Percentiles rank a stretch among this genome's conserved stretches.
phyloP scores from a whole-genome alignment of 176 grass and related monocot species.

The Carex parvula region DNA sequence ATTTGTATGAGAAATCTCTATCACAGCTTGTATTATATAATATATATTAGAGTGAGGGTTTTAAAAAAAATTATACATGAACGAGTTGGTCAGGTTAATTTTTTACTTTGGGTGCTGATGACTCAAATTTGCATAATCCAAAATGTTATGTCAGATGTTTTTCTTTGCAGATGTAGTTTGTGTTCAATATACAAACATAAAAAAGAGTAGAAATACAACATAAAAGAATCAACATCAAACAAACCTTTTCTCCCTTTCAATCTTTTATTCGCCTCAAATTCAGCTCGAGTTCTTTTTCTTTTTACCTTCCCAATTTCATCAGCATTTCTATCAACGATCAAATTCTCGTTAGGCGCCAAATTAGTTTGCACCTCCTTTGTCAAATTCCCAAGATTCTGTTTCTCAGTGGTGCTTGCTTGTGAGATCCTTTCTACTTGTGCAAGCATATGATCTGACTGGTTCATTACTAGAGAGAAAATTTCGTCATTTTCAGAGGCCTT shows the following conservation, averaged over 20 bases:
- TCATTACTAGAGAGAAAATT: constrained; percentile 53
- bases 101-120: background rate
- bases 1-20: background rate
- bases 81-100: constrained; percentile 21
- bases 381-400: constrained; percentile 41
- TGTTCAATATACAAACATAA: constrained; percentile 4
- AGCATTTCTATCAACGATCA: constrained; percentile 40
- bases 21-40: background rate
- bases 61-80: background rate
- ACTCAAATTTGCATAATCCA: constrained; percentile 18
- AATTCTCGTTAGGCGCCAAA: constrained; percentile 41
- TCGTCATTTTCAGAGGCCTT: constrained; percentile 77
- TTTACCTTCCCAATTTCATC: constrained; percentile 49
- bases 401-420: constrained; percentile 38
- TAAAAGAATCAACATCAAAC: constrained; percentile 7
- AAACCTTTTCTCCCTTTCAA: constrained; percentile 70
- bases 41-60: background rate
- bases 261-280: constrained; percentile 46
- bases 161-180: background rate
- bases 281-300: constrained; percentile 41
- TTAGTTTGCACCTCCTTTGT: constrained; percentile 39
- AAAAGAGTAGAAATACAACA: constrained; percentile 4
- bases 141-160: background rate
- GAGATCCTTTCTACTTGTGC: constrained; percentile 63
- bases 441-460: constrained; percentile 62